Evolutionary conservation across 2,329 filamentous ascomycete species (phyloP).

Genomic region (Claviceps arundinis): DNA sequence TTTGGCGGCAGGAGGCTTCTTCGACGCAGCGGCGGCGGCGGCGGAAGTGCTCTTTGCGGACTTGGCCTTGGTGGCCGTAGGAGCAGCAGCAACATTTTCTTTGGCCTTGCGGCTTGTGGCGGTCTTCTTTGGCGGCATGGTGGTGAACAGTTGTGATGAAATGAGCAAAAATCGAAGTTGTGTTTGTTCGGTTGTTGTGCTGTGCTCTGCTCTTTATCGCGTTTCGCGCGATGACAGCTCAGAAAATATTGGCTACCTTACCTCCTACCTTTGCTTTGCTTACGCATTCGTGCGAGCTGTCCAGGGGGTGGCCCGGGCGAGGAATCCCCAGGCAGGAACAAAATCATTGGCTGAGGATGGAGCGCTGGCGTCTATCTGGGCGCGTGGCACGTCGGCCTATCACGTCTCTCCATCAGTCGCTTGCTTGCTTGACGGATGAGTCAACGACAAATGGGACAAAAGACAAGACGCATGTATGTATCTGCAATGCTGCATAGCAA

Average conservation of each 20-base stretch:
- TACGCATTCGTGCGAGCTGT: too few relatives aligned
- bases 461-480: too few relatives aligned
- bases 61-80: slow-evolving; percentile 2
- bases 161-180: not conserved
- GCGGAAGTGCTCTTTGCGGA: not conserved
- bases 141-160: not conserved
- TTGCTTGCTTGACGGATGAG: too few relatives aligned
- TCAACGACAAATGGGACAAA: too few relatives aligned
- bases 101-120: slow-evolving; percentile 2
- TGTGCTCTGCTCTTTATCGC: not conserved
- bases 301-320: too few relatives aligned
- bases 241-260: too few relatives aligned
- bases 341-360: not conserved
- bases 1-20: slow-evolving; percentile 3
- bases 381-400: not conserved
- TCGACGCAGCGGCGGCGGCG: not conserved
- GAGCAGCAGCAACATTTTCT: not conserved
- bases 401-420: too few relatives aligned
- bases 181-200: not conserved
- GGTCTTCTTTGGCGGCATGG: slow-evolving; percentile 6
- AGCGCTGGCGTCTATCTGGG: not conserved
- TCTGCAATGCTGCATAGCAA: too few relatives aligned
- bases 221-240: not conserved
- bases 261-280: too few relatives aligned
- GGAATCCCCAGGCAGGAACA: too few relatives aligned